Evolutionary conservation across 2,329 filamentous ascomycete species (phyloP), one percentile per base, ranked within the genome.

Genomic region (Claviceps capensis): DNA sequence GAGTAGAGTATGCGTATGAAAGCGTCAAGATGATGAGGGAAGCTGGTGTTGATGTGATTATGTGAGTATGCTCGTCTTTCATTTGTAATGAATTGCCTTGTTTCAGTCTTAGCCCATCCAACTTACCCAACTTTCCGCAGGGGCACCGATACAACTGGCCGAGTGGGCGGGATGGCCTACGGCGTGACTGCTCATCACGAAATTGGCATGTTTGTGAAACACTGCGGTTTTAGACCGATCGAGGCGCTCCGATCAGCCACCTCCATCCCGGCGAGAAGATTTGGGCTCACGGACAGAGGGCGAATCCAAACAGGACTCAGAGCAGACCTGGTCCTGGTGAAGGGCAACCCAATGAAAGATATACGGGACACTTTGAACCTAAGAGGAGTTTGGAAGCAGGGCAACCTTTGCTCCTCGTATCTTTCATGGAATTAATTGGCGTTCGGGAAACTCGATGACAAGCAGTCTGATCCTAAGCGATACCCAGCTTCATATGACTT

Each of bases 181-280:
- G 58, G 54, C 3, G 40, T 50, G 17, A 48, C 53, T 0, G 53
- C 55, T 30, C 56, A 58, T 45, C 46, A 54, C 7, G 55, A 59
- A 49, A 53, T 58, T 40, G 52, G 53, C 40, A 26, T 56, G 22
- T 23, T 59, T 1, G 56, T 59, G 6, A 41, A 58, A 9, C 48
- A 57, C 17, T 56, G 50, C 3, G 54, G 51, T 37, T 55, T 55
- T 16, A 48, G 45, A n/a, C 56, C 57, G 0, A 51, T 53, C 3
- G 54, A 55, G 34, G 57, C 54, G 4, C 52, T 60, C 14, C 52
- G 52, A 8, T 54, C 55, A 1, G 56, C 53, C 3, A 58, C 57
- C 6, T 54, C 57, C 1, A 17, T 57, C 9, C 50, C 52, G 0
- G 57, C 57, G 2, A 47, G 53, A 13, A 43, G 49, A n/a, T 47